A percentile compares a stretch with the other conserved stretches of the same genome.
phyloP scores from a whole-genome alignment of 139 green algal species.

The Nannochloris sp. region DNA sequence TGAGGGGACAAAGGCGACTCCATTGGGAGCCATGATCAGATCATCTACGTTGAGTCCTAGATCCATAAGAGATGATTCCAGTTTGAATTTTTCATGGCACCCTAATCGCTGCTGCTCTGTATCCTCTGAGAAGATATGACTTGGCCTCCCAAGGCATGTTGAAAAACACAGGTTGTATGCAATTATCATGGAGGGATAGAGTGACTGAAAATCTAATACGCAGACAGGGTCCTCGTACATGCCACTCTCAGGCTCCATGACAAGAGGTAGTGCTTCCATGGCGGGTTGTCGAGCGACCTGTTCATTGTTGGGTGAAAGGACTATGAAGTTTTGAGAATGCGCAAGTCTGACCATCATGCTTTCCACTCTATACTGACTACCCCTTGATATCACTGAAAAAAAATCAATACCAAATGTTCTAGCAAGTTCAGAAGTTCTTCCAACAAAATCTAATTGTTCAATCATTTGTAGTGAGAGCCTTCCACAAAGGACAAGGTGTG shows the following conservation, averaged over 20 bases:
- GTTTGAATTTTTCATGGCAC: neutral
- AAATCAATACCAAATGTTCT: slow-evolving; percentile 97
- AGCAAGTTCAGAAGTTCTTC: slow-evolving; percentile 76
- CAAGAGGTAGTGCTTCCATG: slow-evolving; percentile 86
- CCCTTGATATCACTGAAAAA: slow-evolving; percentile 62
- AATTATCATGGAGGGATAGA: slow-evolving; percentile 95
- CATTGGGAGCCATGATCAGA: slow-evolving; percentile 78
- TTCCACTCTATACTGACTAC: slow-evolving; percentile 93
- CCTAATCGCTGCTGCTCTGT: neutral
- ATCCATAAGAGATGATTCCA: neutral
- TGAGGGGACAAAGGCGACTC: slow-evolving; percentile 64
- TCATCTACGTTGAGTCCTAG: neutral
- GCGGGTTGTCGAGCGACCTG: slow-evolving; percentile 78
- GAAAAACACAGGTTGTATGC: slow-evolving; percentile 98
- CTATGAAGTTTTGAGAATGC: slow-evolving; percentile 90
- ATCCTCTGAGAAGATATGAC: slow-evolving; percentile 28
- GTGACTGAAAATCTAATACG: slow-evolving; percentile 95
- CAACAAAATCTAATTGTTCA: slow-evolving; percentile 82
- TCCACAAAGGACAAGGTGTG: slow-evolving; percentile 29
- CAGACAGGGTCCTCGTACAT: slow-evolving; percentile 77
- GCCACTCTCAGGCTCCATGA: slow-evolving; percentile 87
- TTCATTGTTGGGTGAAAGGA: slow-evolving; percentile 58
- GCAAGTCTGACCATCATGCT: slow-evolving; percentile 82
- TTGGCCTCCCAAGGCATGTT: slow-evolving; percentile 68
- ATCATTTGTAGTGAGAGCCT: slow-evolving; percentile 69